Percentiles rank a stretch among this genome's conserved stretches.
Evolutionary conservation across 1,139 yeast species (phyloP).

Genomic region (Yamadazyma aaseri): DNA sequence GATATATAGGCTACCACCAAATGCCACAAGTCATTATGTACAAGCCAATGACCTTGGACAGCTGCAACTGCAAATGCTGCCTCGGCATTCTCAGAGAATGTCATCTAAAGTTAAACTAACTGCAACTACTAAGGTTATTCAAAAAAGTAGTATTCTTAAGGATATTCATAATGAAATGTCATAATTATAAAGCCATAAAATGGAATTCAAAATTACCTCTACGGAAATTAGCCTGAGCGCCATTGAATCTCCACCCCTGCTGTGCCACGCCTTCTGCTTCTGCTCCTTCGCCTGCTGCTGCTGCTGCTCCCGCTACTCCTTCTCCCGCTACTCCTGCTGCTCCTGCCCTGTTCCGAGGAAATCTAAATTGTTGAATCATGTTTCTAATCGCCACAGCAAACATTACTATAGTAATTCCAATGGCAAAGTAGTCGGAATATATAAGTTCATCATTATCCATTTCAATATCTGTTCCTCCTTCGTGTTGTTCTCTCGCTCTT

Average conservation of each 20-base stretch:
- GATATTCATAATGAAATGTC: not conserved
- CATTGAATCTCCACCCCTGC: conserved; percentile 17
- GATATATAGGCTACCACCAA: conserved; percentile 55
- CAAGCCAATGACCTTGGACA: no score
- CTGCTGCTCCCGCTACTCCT: conserved; percentile 6
- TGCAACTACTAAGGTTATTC: not conserved
- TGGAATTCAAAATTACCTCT: conserved; percentile 38
- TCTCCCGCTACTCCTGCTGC: not conserved
- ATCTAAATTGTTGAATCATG: conserved; percentile 24
- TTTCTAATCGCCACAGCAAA: conserved; percentile 32
- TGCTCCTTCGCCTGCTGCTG: not conserved
- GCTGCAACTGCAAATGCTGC: conserved; percentile 23
- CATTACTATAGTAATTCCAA: conserved; percentile 27
- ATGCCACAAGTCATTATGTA: conserved; percentile 29
- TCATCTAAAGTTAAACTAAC: not conserved
- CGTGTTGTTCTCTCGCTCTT: conserved; percentile 38
- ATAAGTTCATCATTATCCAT: conserved; percentile 18
- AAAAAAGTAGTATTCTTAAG: not conserved
- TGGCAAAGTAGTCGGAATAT: conserved; percentile 18
- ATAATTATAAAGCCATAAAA: conserved; percentile 32
- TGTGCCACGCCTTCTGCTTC: conserved; percentile 8
- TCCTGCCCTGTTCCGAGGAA: no score
- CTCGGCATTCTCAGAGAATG: conserved; percentile 1
- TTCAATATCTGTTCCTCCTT: conserved; percentile 23
- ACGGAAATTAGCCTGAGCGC: conserved; percentile 21